These are phyloP conservation scores for Leccinum incarnatum DNA, from an alignment of 768 basidiomycete genomes.

Conservation along the genomic window DNA sequence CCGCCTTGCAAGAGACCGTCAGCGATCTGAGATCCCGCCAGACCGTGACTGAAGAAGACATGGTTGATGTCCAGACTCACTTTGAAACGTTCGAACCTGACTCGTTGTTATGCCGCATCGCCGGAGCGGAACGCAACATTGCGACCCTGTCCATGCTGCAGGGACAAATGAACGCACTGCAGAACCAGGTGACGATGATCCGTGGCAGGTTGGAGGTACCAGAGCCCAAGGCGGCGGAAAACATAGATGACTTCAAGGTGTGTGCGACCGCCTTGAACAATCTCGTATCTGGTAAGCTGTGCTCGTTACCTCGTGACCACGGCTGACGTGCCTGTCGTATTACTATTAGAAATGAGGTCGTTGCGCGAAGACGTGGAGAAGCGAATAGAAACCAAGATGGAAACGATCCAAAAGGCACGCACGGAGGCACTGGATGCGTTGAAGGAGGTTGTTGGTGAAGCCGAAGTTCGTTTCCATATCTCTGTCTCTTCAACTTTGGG, in stretches of 20 bases:
- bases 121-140: constrained; percentile 30
- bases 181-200: constrained; percentile 19
- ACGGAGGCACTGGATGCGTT: constrained; percentile 38
- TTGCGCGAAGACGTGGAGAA: constrained; percentile 42
- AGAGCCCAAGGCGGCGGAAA: constrained; percentile 6
- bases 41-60: constrained; percentile 27
- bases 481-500: constrained; percentile 13
- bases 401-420: constrained; percentile 41
- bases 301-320: background rate
- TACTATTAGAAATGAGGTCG: constrained; percentile 41
- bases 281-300: constrained; percentile 42
- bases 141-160: constrained; percentile 29
- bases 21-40: constrained; percentile 25
- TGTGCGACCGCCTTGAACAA: constrained; percentile 36
- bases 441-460: constrained; percentile 34
- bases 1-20: constrained; percentile 19
- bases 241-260: constrained; percentile 23
- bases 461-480: constrained; percentile 26
- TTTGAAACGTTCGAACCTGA: constrained; percentile 39
- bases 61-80: constrained; percentile 34
- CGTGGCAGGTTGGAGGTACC: constrained; percentile 21
- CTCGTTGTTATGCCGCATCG: constrained; percentile 29
- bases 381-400: constrained; percentile 47
- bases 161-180: constrained; percentile 21
- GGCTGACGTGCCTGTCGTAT: background rate